Evolutionary conservation across 2,329 filamentous ascomycete species (phyloP).

Genomic region (Trichothecium roseum): DNA sequence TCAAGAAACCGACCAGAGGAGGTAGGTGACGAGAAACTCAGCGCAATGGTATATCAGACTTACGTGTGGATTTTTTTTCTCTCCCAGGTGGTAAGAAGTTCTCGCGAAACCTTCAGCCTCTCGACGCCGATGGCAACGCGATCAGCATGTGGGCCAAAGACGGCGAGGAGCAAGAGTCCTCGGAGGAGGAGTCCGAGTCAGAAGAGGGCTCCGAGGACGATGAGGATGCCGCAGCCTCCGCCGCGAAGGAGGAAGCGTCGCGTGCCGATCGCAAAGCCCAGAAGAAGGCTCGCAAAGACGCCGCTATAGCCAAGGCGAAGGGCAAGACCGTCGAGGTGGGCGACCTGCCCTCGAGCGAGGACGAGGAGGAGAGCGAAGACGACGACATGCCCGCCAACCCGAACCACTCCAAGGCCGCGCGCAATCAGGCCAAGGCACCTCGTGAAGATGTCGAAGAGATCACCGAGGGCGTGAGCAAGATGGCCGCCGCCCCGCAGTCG

Average conservation of each 20-base stretch:
- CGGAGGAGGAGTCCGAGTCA: slow-evolving; percentile 38
- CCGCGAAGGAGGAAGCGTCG: slow-evolving; percentile 32
- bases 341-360: slow-evolving; percentile 70
- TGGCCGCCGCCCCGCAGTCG: slow-evolving; percentile 17
- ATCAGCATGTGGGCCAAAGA: slow-evolving; percentile 77
- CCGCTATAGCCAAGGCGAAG: slow-evolving; percentile 69
- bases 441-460: slow-evolving; percentile 33
- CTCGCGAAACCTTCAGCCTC: slow-evolving; percentile 78
- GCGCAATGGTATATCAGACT: slow-evolving; percentile 2
- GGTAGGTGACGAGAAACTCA: slow-evolving; percentile 40
- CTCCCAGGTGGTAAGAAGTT: slow-evolving; percentile 81
- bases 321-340: slow-evolving; percentile 66
- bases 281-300: slow-evolving; percentile 85
- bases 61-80: slow-evolving; percentile 10
- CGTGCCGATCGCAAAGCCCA: slow-evolving; percentile 82
- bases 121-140: slow-evolving; percentile 82
- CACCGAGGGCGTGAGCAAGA: slow-evolving; percentile 44
- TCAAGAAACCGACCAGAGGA: slow-evolving; percentile 85
- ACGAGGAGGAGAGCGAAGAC: slow-evolving; percentile 45
- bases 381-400: slow-evolving; percentile 76
- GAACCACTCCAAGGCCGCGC: slow-evolving; percentile 73
- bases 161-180: slow-evolving; percentile 39
- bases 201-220: slow-evolving; percentile 40
- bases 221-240: slow-evolving; percentile 30
- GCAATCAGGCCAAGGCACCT: slow-evolving; percentile 36